These are phyloP conservation scores for Cyberlindnera maritima DNA, from an alignment of 805 yeast species.

Conservation along the genomic window DNA sequence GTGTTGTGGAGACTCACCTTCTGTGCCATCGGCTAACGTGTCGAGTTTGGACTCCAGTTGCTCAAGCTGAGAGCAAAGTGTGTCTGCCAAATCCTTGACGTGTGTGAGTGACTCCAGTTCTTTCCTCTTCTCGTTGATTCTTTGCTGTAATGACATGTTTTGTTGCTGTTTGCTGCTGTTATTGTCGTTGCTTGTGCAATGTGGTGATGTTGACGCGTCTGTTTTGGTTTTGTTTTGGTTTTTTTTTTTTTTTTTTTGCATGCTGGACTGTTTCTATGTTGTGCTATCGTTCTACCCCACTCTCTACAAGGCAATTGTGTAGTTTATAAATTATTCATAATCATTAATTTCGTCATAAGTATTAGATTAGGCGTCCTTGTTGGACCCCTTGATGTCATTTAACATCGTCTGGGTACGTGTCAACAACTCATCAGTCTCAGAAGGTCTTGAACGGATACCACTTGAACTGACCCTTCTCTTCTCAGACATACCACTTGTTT, in stretches of 20 bases:
- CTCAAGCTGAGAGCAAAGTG: conserved; percentile 45
- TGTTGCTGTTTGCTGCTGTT: background rate
- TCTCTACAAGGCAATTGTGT: background rate
- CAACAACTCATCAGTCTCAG: conserved; percentile 18
- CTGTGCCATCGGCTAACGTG: conserved; percentile 51
- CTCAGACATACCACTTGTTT: conserved; percentile 65
- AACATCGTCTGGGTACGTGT: conserved; percentile 27
- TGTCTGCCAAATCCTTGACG: conserved; percentile 44
- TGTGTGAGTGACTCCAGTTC: conserved; percentile 51
- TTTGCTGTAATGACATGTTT: conserved; percentile 29
- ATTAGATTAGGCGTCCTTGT: background rate
- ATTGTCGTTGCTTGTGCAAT: background rate
- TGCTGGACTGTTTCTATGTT: background rate
- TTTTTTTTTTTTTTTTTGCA: background rate
- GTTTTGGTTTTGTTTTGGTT: background rate
- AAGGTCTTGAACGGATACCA: conserved; percentile 9
- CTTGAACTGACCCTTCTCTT: conserved; percentile 24
- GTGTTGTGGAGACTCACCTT: conserved; percentile 24
- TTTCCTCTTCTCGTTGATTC: conserved; percentile 41
- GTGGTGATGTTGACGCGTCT: conserved; percentile 10
- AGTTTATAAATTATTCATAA: background rate
- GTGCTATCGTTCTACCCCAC: too few species aligned
- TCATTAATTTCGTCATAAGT: background rate
- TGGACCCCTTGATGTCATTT: conserved; percentile 23
- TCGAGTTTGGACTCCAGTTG: conserved; percentile 47